Conservation (phyloP, 1,284 basidiomycete species). For the Trichosporon sp. region DNA sequence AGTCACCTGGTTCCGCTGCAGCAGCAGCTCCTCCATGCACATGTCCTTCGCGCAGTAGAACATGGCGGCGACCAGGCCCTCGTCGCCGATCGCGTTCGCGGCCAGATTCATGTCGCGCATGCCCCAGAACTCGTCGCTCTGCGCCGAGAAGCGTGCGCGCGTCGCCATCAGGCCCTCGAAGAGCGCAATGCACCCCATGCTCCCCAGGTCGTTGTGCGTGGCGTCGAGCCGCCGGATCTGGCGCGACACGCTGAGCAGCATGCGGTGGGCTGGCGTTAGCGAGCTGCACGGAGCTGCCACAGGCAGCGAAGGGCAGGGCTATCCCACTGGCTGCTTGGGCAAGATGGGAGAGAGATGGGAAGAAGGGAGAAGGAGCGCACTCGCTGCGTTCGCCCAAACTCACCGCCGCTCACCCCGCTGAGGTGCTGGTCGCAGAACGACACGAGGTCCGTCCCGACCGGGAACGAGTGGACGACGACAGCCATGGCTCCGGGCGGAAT, state of each 20-base stretch:
- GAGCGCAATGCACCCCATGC: conserved; percentile 33
- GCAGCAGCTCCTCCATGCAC: conserved; percentile 25
- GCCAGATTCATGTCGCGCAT: conserved; percentile 40
- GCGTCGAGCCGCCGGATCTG: conserved; percentile 37
- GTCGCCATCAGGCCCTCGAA: conserved; percentile 32
- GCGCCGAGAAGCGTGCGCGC: conserved; percentile 19
- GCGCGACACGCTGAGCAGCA: conserved; percentile 27
- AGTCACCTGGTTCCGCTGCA: conserved; percentile 38
- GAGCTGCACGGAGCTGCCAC: too few relatives aligned
- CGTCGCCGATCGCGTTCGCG: conserved; percentile 22
- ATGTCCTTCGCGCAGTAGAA: conserved; percentile 29
- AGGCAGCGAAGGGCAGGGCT: too few relatives aligned
- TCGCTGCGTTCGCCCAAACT: conserved; percentile 13
- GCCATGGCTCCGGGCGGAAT: too few relatives aligned
- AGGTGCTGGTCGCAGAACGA: conserved; percentile 42
- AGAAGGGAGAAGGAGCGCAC: neutral
- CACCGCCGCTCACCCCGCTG: conserved; percentile 42
- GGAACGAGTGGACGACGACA: conserved; percentile 4
- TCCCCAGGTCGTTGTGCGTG: conserved; percentile 40
- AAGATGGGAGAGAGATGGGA: neutral
- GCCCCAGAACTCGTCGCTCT: conserved; percentile 28
- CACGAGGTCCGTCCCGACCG: conserved; percentile 31
- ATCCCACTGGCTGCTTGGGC: neutral
- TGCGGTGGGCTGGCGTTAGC: conserved; percentile 32
- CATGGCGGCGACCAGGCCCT: conserved; percentile 10